Percentiles rank a stretch among this genome's conserved stretches.
These are phyloP conservation scores for Alloascoidea hylecoeti DNA, from an alignment of 805 yeast genomes.

Conservation along the genomic window DNA sequence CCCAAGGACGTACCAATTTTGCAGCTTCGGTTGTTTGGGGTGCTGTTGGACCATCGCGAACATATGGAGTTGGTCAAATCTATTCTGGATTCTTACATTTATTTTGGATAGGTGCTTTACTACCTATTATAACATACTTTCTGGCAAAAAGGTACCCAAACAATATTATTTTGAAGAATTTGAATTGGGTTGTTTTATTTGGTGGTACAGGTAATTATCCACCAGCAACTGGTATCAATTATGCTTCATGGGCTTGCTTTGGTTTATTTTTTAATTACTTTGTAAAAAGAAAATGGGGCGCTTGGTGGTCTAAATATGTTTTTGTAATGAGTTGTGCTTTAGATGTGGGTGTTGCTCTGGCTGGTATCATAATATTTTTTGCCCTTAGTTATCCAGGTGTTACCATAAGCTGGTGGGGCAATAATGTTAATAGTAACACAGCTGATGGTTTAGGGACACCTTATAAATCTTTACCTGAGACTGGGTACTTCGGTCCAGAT, in stretches of 20 bases:
- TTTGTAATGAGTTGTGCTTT: slow-evolving; percentile 42
- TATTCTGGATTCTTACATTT: slow-evolving; percentile 44
- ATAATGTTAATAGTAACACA: slow-evolving; percentile 16
- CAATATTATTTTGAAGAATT: slow-evolving; percentile 9
- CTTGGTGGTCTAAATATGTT: slow-evolving; percentile 41
- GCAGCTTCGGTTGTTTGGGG: slow-evolving; percentile 12
- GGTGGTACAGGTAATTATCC: slow-evolving; percentile 10
- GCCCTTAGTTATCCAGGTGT: slow-evolving; percentile 28
- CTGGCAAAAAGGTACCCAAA: slow-evolving; percentile 22
- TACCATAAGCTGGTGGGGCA: slow-evolving; percentile 54
- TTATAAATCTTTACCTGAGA: slow-evolving; percentile 8
- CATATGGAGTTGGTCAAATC: slow-evolving; percentile 21
- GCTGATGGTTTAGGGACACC: slow-evolving; percentile 9
- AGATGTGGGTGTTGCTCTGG: slow-evolving; percentile 48
- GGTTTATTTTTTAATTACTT: slow-evolving; percentile 30
- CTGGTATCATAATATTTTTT: slow-evolving; percentile 44
- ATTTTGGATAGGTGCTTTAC: slow-evolving; percentile 39
- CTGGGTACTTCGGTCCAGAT: slow-evolving; percentile 17
- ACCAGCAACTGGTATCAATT: slow-evolving; percentile 31
- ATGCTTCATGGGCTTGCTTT: slow-evolving; percentile 22
- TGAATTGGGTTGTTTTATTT: slow-evolving; percentile 10
- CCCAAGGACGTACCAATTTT: slow-evolving; percentile 12
- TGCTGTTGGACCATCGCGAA: slow-evolving; percentile 12
- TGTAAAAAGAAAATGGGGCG: slow-evolving; percentile 29
- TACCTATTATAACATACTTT: slow-evolving; percentile 26